Evolutionary conservation across 805 yeast species (phyloP).

Genomic region (Lipomyces mesembrius): DNA sequence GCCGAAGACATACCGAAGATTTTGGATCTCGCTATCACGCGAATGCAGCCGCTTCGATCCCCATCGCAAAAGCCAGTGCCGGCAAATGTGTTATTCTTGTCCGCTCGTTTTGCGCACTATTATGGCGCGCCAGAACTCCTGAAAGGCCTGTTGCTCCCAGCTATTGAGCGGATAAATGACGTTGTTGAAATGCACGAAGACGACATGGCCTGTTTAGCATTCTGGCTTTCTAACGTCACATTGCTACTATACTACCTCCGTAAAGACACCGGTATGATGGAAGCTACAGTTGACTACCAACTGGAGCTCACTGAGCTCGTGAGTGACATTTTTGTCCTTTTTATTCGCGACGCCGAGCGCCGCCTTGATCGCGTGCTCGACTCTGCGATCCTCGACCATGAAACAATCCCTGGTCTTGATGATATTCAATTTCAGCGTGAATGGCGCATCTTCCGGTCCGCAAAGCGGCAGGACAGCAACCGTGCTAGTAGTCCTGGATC

Average conservation of each 20-base stretch:
- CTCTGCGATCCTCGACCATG: constrained; percentile 60
- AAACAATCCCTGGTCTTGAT: constrained; percentile 80
- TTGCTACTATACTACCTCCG: constrained; percentile 76
- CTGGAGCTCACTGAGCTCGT: constrained; percentile 42
- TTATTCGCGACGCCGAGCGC: constrained; percentile 47
- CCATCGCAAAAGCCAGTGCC: constrained; percentile 49
- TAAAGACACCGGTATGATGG: constrained; percentile 58
- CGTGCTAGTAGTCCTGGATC: constrained; percentile 7
- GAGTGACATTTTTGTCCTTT: constrained; percentile 44
- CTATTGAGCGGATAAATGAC: constrained; percentile 44
- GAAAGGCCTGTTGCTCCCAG: constrained; percentile 42
- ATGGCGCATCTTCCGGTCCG: constrained; percentile 63
- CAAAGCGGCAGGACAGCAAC: constrained; percentile 40
- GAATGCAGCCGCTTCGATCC: constrained; percentile 47
- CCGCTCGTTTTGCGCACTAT: constrained; percentile 49
- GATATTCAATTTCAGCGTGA: constrained; percentile 76
- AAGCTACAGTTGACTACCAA: constrained; percentile 43
- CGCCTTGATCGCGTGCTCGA: constrained; percentile 46
- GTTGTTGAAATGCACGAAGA: constrained; percentile 44
- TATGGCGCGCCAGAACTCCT: constrained; percentile 45
- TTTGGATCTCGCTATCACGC: constrained; percentile 47
- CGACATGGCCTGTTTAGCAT: constrained; percentile 58
- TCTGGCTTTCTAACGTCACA: constrained; percentile 85
- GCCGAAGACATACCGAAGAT: constrained; percentile 47
- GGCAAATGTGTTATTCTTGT: constrained; percentile 50